Evolutionary conservation across 2,329 filamentous ascomycete genomes (phyloP), one percentile per base, ranked within the genome.

Genomic region (Lanzia echinophila): DNA sequence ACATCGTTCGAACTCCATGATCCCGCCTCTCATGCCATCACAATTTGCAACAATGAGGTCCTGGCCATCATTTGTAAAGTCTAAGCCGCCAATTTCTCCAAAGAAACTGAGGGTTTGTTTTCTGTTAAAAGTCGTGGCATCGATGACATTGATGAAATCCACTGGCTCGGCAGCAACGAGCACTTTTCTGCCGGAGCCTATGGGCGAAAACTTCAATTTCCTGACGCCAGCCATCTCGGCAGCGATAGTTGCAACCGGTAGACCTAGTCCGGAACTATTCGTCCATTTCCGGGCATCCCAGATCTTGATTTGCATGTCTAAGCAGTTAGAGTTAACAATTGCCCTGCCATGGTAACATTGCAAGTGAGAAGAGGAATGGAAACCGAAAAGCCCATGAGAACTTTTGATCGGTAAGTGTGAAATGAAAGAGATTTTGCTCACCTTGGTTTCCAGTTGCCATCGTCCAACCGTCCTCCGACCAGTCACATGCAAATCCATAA

Each of bases 261-360:
- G 70, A 48, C 73, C 70, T 20, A 65, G 52, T 6, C 80, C 80
- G 4, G 76, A 71, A 8, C 76, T 76, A 52, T 76, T 71, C 43
- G 71, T 75, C 84, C 86, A 88, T 51, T 79, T 82, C 8, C 88
- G 79, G 7, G 87, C 84, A 66, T 92, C 88, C 83, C 86, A 91
- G 47, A 92, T 81, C 59, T 83, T 82, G 60, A 91, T 77, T 28
- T 76, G 78, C 66, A 79, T 84, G 68, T 92, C 88, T 28, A 28
- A 28, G 8, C 8, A 28, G 24, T 8, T 28, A 8, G 8, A 28
- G 24, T 28, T 28, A 28, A 8, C 8, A 28, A 28, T 28, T 28
- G 24, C 8, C 8, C 24, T 8, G 24, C 4, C 4, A 28, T 28
- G 4, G 24, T 28, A 28, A 28, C 4, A 28, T 28, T 28, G 8